These are phyloP conservation scores for Phytophthora boehmeriae DNA, from an alignment of 352 stramenopile genomes.

Conservation along the genomic window DNA sequence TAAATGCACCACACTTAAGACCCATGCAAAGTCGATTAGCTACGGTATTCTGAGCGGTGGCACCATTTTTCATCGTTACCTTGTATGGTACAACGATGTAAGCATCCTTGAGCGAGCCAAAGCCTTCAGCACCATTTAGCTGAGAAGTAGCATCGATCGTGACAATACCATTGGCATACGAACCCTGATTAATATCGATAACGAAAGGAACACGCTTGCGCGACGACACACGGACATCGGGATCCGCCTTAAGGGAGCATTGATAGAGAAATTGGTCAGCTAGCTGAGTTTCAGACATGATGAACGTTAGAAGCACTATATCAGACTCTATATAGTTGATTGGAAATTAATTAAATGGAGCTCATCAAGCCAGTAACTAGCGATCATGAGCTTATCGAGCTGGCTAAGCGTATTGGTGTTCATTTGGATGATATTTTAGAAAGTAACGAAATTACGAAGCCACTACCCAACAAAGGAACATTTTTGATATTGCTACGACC, in stretches of 20 bases:
- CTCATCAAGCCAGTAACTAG: background rate
- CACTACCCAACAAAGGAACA: background rate
- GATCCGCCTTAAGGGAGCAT: background rate
- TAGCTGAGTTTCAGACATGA: background rate
- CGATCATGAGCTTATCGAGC: slow-evolving; percentile 1
- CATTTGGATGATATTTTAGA: slow-evolving; percentile 1
- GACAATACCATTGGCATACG: background rate
- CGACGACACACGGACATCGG: background rate
- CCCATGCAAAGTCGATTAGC: slow-evolving; percentile 2
- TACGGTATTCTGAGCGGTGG: background rate
- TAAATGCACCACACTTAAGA: too few species aligned
- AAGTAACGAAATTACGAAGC: background rate
- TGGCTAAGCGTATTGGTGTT: background rate
- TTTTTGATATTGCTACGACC: slow-evolving; percentile 6
- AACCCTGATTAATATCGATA: slow-evolving; percentile 4
- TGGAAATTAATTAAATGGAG: too few species aligned
- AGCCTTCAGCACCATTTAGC: slow-evolving; percentile 5
- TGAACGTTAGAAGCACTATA: too few species aligned
- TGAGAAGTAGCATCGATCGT: slow-evolving; percentile 6
- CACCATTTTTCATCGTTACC: slow-evolving; percentile 7
- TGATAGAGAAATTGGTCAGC: too few species aligned
- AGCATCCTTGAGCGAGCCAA: background rate
- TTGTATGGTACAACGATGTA: slow-evolving; percentile 8
- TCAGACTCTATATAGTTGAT: background rate
- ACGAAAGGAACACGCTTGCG: background rate